Percentiles rank a stretch among this genome's conserved stretches.
phyloP scores from a whole-genome alignment of 2,329 filamentous ascomycete genomes.

The Fusarium incarnatum region DNA sequence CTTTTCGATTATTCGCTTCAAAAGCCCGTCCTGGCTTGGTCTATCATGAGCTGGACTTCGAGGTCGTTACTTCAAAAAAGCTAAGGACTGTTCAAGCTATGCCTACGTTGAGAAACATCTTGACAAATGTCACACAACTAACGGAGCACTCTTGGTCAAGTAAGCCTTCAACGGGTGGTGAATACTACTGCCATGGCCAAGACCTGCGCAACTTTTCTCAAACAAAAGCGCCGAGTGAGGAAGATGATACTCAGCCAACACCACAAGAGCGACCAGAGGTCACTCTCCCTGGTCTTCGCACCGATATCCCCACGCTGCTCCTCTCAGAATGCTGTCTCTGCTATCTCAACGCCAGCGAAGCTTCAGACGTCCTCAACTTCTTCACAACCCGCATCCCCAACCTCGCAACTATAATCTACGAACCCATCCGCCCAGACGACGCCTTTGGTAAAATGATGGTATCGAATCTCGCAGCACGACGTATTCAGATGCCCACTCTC shows the following conservation, averaged over 20 bases:
- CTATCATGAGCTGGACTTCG: conserved; percentile 96
- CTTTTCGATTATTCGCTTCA: conserved; percentile 76
- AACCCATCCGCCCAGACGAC: conserved; percentile 86
- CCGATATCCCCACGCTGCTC: conserved; percentile 79
- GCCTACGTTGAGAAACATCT: conserved; percentile 54
- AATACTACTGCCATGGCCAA: conserved; percentile 70
- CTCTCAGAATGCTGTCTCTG: conserved; percentile 96
- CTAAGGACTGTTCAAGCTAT: conserved; percentile 64
- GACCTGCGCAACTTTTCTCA: conserved; percentile 68
- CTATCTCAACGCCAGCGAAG: conserved; percentile 78
- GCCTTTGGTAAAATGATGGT: conserved; percentile 94
- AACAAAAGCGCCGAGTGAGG: neutral
- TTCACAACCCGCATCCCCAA: conserved; percentile 66
- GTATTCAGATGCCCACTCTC: conserved; percentile 87
- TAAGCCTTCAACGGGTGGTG: conserved; percentile 51
- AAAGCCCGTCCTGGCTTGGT: conserved; percentile 60
- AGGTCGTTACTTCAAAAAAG: conserved; percentile 76
- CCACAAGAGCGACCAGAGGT: conserved; percentile 3
- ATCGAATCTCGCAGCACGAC: conserved; percentile 83
- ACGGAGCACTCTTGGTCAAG: conserved; percentile 57
- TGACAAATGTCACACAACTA: conserved; percentile 52
- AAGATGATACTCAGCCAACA: conserved; percentile 2
- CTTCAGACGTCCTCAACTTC: conserved; percentile 72
- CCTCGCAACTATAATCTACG: conserved; percentile 80
- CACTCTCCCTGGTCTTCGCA: conserved; percentile 58